Evolutionary conservation across 495 filamentous ascomycete genomes (phyloP).

Genomic region (Penicillium subrubescens): DNA sequence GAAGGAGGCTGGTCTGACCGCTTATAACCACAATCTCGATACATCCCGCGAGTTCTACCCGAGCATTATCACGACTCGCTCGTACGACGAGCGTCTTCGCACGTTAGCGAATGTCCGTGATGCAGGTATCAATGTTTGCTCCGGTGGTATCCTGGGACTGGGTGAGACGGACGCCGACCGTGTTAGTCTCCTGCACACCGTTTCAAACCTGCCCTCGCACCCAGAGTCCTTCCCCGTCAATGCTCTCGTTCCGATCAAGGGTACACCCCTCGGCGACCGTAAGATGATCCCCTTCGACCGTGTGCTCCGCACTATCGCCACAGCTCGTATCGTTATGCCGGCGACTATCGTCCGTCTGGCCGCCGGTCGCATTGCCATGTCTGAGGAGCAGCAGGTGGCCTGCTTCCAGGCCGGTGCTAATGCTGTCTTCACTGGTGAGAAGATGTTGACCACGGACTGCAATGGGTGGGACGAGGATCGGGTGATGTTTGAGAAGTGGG

Average conservation of each 20-base stretch:
- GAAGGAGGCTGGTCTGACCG: constrained; percentile 79
- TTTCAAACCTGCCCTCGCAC: constrained; percentile 72
- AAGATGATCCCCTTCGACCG: constrained; percentile 70
- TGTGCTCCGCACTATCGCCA: constrained; percentile 74
- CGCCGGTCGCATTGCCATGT: constrained; percentile 74
- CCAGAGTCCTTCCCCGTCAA: constrained; percentile 87
- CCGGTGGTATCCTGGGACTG: constrained; percentile 78
- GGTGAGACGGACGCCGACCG: constrained; percentile 76
- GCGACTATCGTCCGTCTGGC: constrained; percentile 79
- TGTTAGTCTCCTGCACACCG: constrained; percentile 75
- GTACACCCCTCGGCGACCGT: constrained; percentile 75
- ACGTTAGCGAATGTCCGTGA: constrained; percentile 76
- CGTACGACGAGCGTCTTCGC: constrained; percentile 78
- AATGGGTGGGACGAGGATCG: constrained; percentile 87
- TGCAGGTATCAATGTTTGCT: constrained; percentile 84
- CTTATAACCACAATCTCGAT: constrained; percentile 90
- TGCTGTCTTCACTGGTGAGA: constrained; percentile 87
- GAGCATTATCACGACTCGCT: constrained; percentile 74
- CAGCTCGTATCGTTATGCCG: constrained; percentile 76
- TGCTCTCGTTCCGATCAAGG: constrained; percentile 81
- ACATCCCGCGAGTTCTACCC: constrained; percentile 86
- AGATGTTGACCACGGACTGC: constrained; percentile 88
- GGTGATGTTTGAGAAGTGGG: constrained; percentile 77
- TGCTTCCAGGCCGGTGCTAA: constrained; percentile 88
- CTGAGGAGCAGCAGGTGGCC: constrained; percentile 79